Conservation (phyloP, 805 yeast species). For the Saccharomycopsis olivae region DNA sequence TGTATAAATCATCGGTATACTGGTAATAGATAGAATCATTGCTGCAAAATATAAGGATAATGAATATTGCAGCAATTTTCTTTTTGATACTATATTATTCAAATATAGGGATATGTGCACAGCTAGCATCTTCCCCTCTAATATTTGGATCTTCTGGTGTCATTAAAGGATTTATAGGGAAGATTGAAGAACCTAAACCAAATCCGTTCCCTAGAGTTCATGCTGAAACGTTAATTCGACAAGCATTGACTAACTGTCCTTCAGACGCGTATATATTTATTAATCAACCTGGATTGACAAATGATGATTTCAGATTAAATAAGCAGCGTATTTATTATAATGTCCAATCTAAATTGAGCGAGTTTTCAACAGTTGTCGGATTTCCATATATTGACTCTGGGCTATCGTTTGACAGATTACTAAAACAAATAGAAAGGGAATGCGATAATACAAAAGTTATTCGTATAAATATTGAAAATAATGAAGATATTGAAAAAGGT, state of each 20-base stretch:
- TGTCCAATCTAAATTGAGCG: slow-evolving; percentile 38
- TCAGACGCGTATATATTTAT: slow-evolving; percentile 50
- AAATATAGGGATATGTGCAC: no score
- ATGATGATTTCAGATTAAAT: slow-evolving; percentile 35
- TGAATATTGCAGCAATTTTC: no score
- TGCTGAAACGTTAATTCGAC: slow-evolving; percentile 24
- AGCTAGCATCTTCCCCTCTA: no score
- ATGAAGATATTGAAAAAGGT: slow-evolving; percentile 34
- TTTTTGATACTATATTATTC: no score
- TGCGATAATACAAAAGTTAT: slow-evolving; percentile 22
- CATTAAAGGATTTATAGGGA: slow-evolving; percentile 6
- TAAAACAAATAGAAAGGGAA: slow-evolving; percentile 16
- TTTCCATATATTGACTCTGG: slow-evolving; percentile 38
- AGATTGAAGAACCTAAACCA: slow-evolving; percentile 10
- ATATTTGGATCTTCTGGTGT: slow-evolving; percentile 15
- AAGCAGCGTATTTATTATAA: slow-evolving; percentile 32
- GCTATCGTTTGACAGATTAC: slow-evolving; percentile 20
- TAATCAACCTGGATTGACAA: slow-evolving; percentile 40
- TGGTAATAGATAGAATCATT: no score
- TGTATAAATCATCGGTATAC: no score
- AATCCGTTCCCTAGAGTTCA: slow-evolving; percentile 22
- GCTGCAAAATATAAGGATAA: no score
- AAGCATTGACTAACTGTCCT: slow-evolving; percentile 31
- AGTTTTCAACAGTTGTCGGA: slow-evolving; percentile 51
- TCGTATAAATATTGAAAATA: slow-evolving; percentile 22